phyloP scores from a whole-genome alignment of 495 filamentous ascomycete genomes.

The Aspergillus sparsus region DNA sequence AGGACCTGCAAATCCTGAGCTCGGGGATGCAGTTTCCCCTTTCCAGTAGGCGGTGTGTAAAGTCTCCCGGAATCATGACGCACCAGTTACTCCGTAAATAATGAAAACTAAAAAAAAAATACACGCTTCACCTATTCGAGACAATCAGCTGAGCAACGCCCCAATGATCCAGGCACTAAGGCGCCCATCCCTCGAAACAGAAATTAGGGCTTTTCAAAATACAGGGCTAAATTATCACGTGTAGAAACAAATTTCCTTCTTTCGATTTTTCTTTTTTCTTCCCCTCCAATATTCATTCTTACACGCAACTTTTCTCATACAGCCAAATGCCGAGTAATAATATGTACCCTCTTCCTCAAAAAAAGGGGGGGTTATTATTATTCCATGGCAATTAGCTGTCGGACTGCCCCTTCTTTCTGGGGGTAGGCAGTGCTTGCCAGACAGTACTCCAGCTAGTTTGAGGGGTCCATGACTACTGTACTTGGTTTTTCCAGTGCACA shows the following conservation, averaged over 20 bases:
- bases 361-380: background rate
- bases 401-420: conserved; percentile 21
- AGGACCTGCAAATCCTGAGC: conserved; percentile 5
- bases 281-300: conserved; percentile 26
- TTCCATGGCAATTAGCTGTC: conserved; percentile 34
- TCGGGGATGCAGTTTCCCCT: background rate
- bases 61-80: background rate
- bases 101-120: background rate
- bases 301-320: conserved; percentile 37
- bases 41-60: background rate
- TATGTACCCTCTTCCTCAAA: background rate
- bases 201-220: background rate
- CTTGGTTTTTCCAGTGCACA: conserved; percentile 1
- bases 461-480: conserved; percentile 46
- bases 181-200: background rate
- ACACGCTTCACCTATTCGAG: background rate
- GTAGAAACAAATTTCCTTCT: background rate
- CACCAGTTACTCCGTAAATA: background rate
- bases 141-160: background rate
- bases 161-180: background rate
- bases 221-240: background rate
- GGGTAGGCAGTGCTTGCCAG: conserved; percentile 38
- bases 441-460: conserved; percentile 51
- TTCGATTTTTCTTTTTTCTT: background rate
- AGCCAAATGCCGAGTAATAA: conserved; percentile 30